Evolutionary conservation across 2,329 filamentous ascomycete species (phyloP), one percentile per base, ranked within the genome.

Genomic region (Ascochyta lentis): DNA sequence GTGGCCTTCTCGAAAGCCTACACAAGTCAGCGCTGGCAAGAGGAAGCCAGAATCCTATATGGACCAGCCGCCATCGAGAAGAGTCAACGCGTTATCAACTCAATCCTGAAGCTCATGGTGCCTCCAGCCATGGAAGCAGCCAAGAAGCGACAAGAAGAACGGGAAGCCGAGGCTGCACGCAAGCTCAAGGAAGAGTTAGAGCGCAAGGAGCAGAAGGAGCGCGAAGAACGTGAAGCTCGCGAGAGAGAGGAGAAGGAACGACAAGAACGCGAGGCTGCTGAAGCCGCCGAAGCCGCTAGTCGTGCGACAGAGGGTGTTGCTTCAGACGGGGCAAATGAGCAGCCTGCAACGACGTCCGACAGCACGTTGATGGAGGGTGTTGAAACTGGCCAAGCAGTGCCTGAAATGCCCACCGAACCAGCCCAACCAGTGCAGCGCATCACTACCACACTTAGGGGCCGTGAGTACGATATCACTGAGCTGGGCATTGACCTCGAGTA

Each of bases 401-500:
- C 80, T 46, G 40, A 67, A 9, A 55, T 50, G 37, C 43, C 64
- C n/a, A 79, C 83, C 41, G 68, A 68, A 29, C 73, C 76, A 49
- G 48, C 63, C 22, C 63, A 69, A 53, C 52, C 62, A 39, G 56
- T 58, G n/a, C 58, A 71, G 49, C 89, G 93, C 43, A 84, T 96
- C 27, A 89, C 88, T 66, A 96, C 91, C 15, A 93, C 85, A 2
- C 92, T 99, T 49, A 83, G 93, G 57, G 94, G 93, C 24, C 89
- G 90, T 60, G 88, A 95, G 67, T 86, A 96, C 49, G 95, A 99
- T 73, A 95, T 99, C 44, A 99, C 95, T 0, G 91, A 91, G 58
- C 83, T 99, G 59, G 93, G 94, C 44, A 98, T 99, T 66, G 95
- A 99, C 71, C 86, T 90, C 15, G 93, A 96, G 53, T 99, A 97